Base-by-base conservation (phyloP, 1,284 basidiomycete species). In the Athelia sp. region DNA sequence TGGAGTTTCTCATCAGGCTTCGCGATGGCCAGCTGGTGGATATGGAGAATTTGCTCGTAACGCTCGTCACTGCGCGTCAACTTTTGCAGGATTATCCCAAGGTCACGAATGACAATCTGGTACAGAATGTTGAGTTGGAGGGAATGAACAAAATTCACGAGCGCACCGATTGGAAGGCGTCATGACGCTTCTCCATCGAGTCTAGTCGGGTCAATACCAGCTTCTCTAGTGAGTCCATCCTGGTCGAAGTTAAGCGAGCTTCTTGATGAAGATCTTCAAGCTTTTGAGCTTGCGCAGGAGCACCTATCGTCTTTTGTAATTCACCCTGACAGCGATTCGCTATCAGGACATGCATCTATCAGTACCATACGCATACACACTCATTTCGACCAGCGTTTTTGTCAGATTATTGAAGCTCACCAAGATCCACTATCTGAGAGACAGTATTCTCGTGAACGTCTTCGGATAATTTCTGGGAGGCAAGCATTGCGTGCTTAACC, bases 251-350 rank as follows among this genome's bases (percentile, higher is more conserved):
- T 6, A 40, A n/a, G 4, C 19, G 36, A n/a, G 36, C 4, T n/a
- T 68, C 62, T 45, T 72, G 71, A 8, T 66, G 69, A 8, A 79
- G 52, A 3, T 68, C 60, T 15, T 73, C 72, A 4, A 81, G 56
- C 10, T 67, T 57, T 1, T 63, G 50, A 2, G 66, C 68, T 60
- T 87, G 83, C 0, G 77, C 74, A 2, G 84, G 83, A 4, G 57
- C 59, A 2, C 83, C 81, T 2, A 86, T 54, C 34, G 74, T 65
- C 38, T 73, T 75, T 54, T 81, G 78, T n/a, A 87, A 62, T 55
- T 78, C 75, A 3, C 65, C 70, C 58, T 85, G 84, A 52, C 73
- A 76, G 53, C 82, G 72, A 52, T 82, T 83, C 8, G 79, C 84
- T 75, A 61, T 50, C 6, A 40, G 6, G 19, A 17, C 36, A 40